Evolutionary conservation across 2,329 filamentous ascomycete species (phyloP).

Genomic region (Ophiostoma ulmi): DNA sequence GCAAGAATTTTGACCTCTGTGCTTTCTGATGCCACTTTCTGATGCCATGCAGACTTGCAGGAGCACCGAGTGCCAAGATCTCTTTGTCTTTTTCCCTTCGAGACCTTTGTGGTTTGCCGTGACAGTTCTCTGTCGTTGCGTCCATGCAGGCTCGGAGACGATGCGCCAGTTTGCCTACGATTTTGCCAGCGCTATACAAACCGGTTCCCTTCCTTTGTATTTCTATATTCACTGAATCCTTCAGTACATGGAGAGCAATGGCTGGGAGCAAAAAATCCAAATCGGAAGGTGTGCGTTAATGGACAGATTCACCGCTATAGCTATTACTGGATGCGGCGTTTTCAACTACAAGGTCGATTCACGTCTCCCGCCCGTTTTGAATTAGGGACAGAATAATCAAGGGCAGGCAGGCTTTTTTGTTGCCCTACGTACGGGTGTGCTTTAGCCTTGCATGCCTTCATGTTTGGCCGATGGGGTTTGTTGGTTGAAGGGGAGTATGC

Average conservation of each 20-base stretch:
- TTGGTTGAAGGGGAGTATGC: neutral
- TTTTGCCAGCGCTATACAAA: constrained; percentile 71
- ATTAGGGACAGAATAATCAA: neutral
- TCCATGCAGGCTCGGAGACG: constrained; percentile 41
- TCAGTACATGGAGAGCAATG: neutral
- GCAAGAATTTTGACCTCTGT: neutral
- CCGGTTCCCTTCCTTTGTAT: constrained; percentile 29
- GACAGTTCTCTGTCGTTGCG: neutral
- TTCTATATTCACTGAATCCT: constrained; percentile 31
- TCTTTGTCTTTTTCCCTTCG: constrained; percentile 27
- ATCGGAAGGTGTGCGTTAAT: neutral
- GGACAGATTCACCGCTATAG: neutral
- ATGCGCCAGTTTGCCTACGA: constrained; percentile 84
- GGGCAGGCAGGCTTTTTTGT: neutral
- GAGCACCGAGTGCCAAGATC: neutral
- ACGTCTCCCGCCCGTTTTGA: neutral
- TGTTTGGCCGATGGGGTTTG: constrained; percentile 7
- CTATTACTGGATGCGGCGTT: constrained; percentile 14
- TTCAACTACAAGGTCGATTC: neutral
- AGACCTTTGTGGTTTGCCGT: neutral
- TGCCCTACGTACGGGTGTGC: neutral
- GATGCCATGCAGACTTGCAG: neutral
- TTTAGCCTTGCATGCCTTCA: constrained; percentile 26
- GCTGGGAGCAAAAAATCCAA: neutral
- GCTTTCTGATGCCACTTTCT: neutral